Base-by-base conservation (phyloP, 2,329 filamentous ascomycete species). In the Lasiodiplodia sp. region DNA sequence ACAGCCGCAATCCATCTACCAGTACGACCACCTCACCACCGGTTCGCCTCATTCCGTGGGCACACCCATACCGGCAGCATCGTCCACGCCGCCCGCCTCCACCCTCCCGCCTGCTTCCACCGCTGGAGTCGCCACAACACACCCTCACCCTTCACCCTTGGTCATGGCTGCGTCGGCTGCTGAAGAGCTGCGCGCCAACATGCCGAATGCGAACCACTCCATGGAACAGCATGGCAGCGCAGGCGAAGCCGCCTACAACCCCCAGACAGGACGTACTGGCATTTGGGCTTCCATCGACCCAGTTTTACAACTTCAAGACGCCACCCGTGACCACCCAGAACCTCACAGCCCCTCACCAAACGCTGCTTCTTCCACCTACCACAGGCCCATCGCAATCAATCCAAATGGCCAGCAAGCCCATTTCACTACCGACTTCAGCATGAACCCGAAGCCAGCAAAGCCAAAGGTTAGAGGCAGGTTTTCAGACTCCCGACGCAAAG, bases 391-490 rank as follows among this genome's bases (percentile, higher is more conserved):
- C 62, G 79, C 79, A 1, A 79, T 81, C 70, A 80, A 78, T 23
- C 75, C 77, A 7, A 75, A 77, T 23, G 68, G 52, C 6, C 68
- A 66, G 8, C 68, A 66, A 47, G 28, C 68, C 10, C 78, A 79
- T 67, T 80, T 80, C 71, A 79, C 76, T 5, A 78, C 78, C 34
- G 75, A 79, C 66, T 79, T 80, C 66, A 79, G 77, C 69, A 75
- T 81, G 69, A 78, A 79, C 44, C 77, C 78, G 66, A 79, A 80
- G 72, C 75, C 78, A 34, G 49, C 75, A 10, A 79, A 75, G 73
- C 83, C 71, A 77, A 87, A 87, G 71, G 83, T 85, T 6, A 82
- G 87, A 53, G 85, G 85, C 3, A 81, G 84, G n/a, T 89, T 90
- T 72, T 82, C 84, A 37, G 85, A 87, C 53, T 81, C 82, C 25